Evolutionary conservation across 352 stramenopile species (phyloP).

Genomic region (Phytopythium montanum): DNA sequence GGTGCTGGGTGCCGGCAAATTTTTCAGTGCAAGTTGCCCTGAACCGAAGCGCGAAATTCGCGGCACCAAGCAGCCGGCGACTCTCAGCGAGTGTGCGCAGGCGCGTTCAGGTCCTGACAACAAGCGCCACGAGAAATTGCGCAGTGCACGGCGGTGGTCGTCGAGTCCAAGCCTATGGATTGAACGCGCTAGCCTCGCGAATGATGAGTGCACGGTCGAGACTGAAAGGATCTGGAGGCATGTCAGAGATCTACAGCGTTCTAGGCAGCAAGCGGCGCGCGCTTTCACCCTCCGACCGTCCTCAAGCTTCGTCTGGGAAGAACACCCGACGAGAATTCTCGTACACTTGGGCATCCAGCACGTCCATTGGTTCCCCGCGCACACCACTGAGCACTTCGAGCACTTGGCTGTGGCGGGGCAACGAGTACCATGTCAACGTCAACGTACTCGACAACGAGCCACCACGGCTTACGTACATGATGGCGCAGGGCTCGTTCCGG

Average conservation of each 20-base stretch:
- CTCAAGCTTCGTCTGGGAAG: conserved; percentile 28
- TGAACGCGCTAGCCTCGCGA: not conserved
- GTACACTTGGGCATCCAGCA: conserved; percentile 44
- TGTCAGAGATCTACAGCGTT: not conserved
- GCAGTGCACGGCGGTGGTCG: too few relatives aligned
- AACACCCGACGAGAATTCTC: conserved; percentile 71
- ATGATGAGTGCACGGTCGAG: not conserved
- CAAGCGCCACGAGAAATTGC: too few relatives aligned
- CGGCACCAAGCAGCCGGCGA: too few relatives aligned
- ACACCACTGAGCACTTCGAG: conserved; percentile 78
- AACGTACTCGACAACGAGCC: not conserved
- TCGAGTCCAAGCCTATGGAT: not conserved
- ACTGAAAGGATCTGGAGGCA: not conserved
- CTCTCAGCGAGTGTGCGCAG: not conserved
- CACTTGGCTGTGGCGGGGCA: conserved; percentile 48
- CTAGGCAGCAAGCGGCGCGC: not conserved
- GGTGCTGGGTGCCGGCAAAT: not conserved
- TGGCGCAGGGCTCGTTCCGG: conserved; percentile 93
- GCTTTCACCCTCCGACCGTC: not conserved
- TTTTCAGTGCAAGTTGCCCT: not conserved
- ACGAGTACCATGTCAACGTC: not conserved
- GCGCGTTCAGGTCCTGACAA: too few relatives aligned
- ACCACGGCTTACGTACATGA: conserved; percentile 80
- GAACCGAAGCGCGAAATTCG: too few relatives aligned
- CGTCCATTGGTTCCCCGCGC: conserved; percentile 40